Base-by-base conservation (phyloP, 768 basidiomycete genomes). In the Macrolepiota albuminosa region DNA sequence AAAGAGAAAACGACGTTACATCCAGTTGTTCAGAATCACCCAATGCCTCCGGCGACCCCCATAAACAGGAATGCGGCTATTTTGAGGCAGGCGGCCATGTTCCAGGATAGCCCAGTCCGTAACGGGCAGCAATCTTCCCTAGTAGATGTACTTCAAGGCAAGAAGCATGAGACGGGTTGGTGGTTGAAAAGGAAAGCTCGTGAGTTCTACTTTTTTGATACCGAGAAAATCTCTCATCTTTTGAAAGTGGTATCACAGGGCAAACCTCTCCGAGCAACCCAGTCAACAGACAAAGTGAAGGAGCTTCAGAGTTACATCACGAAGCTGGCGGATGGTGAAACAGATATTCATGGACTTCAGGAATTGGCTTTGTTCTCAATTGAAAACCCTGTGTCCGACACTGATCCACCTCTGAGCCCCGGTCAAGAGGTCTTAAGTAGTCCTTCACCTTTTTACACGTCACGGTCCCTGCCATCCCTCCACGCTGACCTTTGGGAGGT, bases 181-280 rank as follows among this genome's bases (percentile, higher is more conserved):
- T 95, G 93, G 93, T 69, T 85, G 62, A 91, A 89, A 69, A 80
- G 88, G 63, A 86, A 84, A 70, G 76, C 81, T 45, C 72, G 93
- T 95, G 69, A 70, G 85, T 83, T 34, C 6, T 43, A 54, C 51
- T 59, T 5, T 16, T 49, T 47, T 18, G 9, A 16, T 9, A 53
- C 37, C 56, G 14, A 36, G 6, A 26, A 37, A 31, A 40, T 45
- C 54, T 4, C 29, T 62, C 70, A 55, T 72, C 49, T 56, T 54
- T 31, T 39, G 13, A 21, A 63, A 83, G 81, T 84, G 61, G 71
- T 85, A 61, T 78, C 80, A 31, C 79, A 82, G 64, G 78, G 80
- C 42, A 77, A 75, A 18, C 75, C 81, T 18, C 57, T 78, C 54
- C 78, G 77, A 62, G 71, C 76, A 24, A 67, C 66, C 11, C 74